These are phyloP conservation scores for Penicillium expansum DNA, from an alignment of 2,329 filamentous ascomycete genomes.

Conservation along the genomic window DNA sequence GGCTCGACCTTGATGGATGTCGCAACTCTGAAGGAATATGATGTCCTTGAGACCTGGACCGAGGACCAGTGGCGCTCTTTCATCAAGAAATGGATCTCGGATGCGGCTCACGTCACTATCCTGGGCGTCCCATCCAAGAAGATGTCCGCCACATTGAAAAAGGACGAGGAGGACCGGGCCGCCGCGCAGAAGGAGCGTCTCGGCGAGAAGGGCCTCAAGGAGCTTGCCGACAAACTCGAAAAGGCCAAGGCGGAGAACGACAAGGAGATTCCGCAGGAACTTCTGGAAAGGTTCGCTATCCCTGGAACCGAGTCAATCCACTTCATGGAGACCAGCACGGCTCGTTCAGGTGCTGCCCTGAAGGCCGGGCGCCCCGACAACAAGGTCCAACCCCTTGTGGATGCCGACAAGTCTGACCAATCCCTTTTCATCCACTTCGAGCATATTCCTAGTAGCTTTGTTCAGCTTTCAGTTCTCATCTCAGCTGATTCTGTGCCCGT, in stretches of 20 bases:
- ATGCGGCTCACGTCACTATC: slow-evolving; percentile 83
- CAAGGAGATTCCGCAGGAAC: slow-evolving; percentile 72
- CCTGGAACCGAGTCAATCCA: slow-evolving; percentile 88
- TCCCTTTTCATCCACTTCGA: slow-evolving; percentile 96
- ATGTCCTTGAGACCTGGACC: slow-evolving; percentile 72
- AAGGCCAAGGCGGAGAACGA: slow-evolving; percentile 86
- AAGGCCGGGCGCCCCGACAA: slow-evolving; percentile 67
- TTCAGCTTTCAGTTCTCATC: slow-evolving; percentile 76
- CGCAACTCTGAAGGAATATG: slow-evolving; percentile 53
- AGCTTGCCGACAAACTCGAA: slow-evolving; percentile 72
- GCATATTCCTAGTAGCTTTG: slow-evolving; percentile 88
- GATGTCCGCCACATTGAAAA: slow-evolving; percentile 76
- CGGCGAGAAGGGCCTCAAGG: slow-evolving; percentile 75
- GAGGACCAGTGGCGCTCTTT: slow-evolving; percentile 82
- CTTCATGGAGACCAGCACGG: slow-evolving; percentile 85
- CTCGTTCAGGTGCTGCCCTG: slow-evolving; percentile 74
- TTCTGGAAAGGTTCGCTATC: slow-evolving; percentile 79
- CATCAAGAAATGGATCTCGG: slow-evolving; percentile 76
- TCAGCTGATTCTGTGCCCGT: slow-evolving; percentile 74
- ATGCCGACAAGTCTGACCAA: slow-evolving; percentile 61
- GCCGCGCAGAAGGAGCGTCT: slow-evolving; percentile 74
- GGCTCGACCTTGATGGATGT: slow-evolving; percentile 70
- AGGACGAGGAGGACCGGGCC: slow-evolving; percentile 74
- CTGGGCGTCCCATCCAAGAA: slow-evolving; percentile 81
- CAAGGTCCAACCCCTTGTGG: slow-evolving; percentile 70